These are phyloP conservation scores for Penicillium freii DNA, from an alignment of 2,329 filamentous ascomycete species.

Conservation along the genomic window DNA sequence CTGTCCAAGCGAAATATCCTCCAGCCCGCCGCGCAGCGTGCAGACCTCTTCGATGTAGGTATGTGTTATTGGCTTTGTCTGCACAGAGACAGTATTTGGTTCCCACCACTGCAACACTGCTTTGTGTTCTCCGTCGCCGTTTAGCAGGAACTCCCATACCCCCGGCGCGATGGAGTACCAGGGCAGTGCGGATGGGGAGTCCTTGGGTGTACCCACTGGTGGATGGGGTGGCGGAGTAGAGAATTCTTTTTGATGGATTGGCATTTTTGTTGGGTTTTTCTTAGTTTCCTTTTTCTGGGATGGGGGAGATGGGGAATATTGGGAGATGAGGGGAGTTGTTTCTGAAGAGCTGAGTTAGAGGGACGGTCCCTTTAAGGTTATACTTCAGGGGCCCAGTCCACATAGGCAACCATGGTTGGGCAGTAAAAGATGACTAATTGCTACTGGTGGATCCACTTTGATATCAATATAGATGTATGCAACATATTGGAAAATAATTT, in stretches of 20 bases:
- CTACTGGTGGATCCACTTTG: neutral
- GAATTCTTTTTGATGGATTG: conserved; percentile 27
- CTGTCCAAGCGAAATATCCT: conserved; percentile 32
- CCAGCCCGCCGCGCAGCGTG: conserved; percentile 38
- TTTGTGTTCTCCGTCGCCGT: conserved; percentile 33
- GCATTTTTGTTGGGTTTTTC: conserved; percentile 8
- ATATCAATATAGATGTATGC: neutral
- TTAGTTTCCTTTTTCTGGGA: neutral
- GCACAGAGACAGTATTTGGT: conserved; percentile 29
- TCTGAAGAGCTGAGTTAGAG: neutral
- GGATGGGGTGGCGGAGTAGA: conserved; percentile 21
- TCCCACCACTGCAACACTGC: conserved; percentile 40
- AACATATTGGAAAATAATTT: neutral
- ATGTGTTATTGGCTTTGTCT: conserved; percentile 34
- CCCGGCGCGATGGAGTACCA: conserved; percentile 31
- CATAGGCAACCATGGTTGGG: neutral
- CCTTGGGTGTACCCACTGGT: conserved; percentile 13
- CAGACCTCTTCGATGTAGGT: conserved; percentile 43
- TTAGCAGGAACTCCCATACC: conserved; percentile 40
- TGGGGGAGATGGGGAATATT: neutral
- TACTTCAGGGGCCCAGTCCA: neutral
- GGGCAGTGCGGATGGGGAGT: conserved; percentile 14
- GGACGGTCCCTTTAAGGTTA: neutral
- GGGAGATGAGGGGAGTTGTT: neutral
- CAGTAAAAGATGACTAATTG: neutral